Percentiles rank a stretch among this genome's conserved stretches.
These are phyloP conservation scores for Podaxis carcinomalis DNA, from an alignment of 768 basidiomycete species.

Conservation along the genomic window DNA sequence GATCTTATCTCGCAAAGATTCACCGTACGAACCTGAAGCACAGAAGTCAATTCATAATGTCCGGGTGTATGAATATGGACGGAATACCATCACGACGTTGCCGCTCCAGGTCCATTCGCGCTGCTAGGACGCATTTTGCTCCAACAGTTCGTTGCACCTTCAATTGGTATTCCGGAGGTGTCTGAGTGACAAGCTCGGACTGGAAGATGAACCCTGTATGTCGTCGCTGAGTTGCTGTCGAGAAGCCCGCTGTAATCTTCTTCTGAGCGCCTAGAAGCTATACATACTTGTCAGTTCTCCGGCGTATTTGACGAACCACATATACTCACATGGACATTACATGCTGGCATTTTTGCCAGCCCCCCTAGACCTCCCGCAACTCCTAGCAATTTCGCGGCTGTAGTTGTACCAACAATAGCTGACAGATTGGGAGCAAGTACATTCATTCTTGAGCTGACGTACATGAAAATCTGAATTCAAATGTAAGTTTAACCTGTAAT, in stretches of 20 bases:
- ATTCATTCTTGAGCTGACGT: slow-evolving; percentile 99
- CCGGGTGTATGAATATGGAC: background rate
- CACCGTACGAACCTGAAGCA: slow-evolving; percentile 69
- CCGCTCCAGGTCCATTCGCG: slow-evolving; percentile 91
- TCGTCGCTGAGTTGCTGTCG: slow-evolving; percentile 77
- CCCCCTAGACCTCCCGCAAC: slow-evolving; percentile 92
- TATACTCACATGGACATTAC: slow-evolving; percentile 84
- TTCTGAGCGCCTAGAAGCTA: slow-evolving; percentile 92
- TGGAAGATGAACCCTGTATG: slow-evolving; percentile 98
- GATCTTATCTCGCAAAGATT: slow-evolving; percentile 78
- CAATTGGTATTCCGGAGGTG: slow-evolving; percentile 85
- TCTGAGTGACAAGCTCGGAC: slow-evolving; percentile 79
- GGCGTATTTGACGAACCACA: background rate
- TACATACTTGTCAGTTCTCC: background rate
- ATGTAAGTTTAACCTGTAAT: background rate
- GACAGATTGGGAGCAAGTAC: slow-evolving; percentile 97
- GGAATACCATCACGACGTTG: slow-evolving; percentile 70
- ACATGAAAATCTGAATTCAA: slow-evolving; percentile 83
- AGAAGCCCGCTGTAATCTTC: slow-evolving; percentile 92
- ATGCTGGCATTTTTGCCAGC: slow-evolving; percentile 90
- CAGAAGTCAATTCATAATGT: background rate
- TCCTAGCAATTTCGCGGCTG: slow-evolving; percentile 96
- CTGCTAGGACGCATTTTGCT: slow-evolving; percentile 86
- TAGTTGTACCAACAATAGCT: slow-evolving; percentile 96
- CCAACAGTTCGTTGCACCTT: slow-evolving; percentile 93